A percentile compares a stretch with the other conserved stretches of the same genome.
phyloP scores from a whole-genome alignment of 345 rosid genomes.

The Eucalyptus sp. region DNA sequence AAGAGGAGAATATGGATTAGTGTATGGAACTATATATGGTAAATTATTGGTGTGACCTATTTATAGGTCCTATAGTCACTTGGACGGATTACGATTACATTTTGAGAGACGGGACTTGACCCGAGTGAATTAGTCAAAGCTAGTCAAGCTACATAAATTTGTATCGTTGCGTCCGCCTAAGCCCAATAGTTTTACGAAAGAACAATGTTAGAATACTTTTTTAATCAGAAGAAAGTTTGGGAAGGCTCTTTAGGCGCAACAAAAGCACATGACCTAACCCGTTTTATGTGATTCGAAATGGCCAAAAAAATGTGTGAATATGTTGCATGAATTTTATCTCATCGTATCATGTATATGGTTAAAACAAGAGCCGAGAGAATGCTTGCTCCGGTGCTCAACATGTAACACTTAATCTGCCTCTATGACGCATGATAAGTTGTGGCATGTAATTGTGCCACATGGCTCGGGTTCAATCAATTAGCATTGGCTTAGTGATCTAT shows the following conservation, averaged over 20 bases:
- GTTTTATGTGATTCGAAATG: not conserved
- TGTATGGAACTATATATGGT: not conserved
- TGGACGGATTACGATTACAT: not conserved
- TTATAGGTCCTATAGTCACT: not conserved
- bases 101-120: not conserved
- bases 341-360: not conserved
- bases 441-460: not conserved
- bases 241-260: not conserved
- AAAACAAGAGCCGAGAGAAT: not conserved
- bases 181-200: not conserved
- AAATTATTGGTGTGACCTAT: not conserved
- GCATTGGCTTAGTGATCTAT: not conserved
- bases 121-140: not conserved
- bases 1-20: not conserved
- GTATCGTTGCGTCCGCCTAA: fast-evolving
- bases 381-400: fast-evolving
- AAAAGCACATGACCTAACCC: not conserved
- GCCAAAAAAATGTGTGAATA: not conserved
- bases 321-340: not conserved
- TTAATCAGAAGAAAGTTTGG: not conserved
- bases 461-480: not conserved
- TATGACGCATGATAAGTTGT: fast-evolving
- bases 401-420: not conserved
- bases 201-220: not conserved
- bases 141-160: not conserved